phyloP scores from a whole-genome alignment of 495 filamentous ascomycete species.

The Penicillium paradoxum region DNA sequence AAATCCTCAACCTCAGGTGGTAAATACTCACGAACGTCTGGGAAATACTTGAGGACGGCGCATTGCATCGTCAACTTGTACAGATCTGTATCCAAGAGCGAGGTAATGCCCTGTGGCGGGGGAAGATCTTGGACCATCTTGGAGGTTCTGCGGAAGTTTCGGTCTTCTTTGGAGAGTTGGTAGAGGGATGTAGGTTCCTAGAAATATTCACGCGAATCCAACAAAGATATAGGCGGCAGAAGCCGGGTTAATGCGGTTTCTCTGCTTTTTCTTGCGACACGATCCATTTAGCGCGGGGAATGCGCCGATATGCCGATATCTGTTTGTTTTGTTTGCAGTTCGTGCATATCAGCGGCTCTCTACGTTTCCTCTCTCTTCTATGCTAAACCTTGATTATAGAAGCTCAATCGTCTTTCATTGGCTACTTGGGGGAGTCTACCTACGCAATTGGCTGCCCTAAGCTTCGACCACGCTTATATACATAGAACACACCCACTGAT shows the following conservation, averaged over 20 bases:
- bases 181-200: neutral
- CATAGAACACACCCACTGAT: neutral
- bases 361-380: neutral
- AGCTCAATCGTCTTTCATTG: too few species aligned
- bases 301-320: conserved; percentile 1
- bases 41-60: conserved; percentile 85
- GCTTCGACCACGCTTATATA: neutral
- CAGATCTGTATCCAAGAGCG: conserved; percentile 92
- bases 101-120: conserved; percentile 69
- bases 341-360: neutral
- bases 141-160: conserved; percentile 5
- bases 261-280: neutral
- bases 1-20: neutral
- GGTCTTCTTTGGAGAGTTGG: neutral
- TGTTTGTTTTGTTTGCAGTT: conserved; percentile 7
- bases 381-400: neutral
- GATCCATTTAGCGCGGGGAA: conserved; percentile 1
- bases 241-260: neutral
- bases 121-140: conserved; percentile 32
- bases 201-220: neutral
- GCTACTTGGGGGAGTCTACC: too few species aligned
- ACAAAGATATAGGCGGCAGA: neutral
- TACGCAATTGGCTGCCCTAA: too few species aligned
- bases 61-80: conserved; percentile 99
- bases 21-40: conserved; percentile 58